Percentiles rank a stretch among this genome's conserved stretches.
These are phyloP conservation scores for Wallacemonas sp. DNA, from an alignment of 208 protist species.

Conservation along the genomic window DNA sequence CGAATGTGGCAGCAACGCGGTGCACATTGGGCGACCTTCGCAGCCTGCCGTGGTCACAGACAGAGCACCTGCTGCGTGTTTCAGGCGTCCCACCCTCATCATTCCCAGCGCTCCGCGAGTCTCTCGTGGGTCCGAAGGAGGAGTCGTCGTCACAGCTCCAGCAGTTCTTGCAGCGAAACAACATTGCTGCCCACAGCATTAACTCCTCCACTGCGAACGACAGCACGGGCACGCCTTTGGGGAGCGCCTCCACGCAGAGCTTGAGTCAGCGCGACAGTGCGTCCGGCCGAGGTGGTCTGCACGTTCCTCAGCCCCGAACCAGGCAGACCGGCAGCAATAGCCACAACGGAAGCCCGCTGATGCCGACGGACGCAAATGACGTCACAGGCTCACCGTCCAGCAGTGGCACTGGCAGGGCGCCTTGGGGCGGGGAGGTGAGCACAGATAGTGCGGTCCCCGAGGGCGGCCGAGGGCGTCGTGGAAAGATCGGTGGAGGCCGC, in stretches of 20 bases:
- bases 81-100: neutral
- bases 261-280: constrained; percentile 4
- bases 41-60: constrained; percentile 4
- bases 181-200: constrained; percentile 3
- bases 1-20: neutral
- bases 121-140: neutral
- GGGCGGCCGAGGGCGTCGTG: neutral
- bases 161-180: constrained; percentile 15
- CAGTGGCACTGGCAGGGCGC: constrained; percentile 12
- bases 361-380: constrained; percentile 14
- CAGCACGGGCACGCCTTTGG: constrained; percentile 3
- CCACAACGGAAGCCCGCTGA: constrained; percentile 27
- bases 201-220: neutral
- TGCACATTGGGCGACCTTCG: constrained; percentile 4
- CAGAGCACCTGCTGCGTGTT: constrained; percentile 6
- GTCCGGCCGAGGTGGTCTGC: constrained; percentile 21
- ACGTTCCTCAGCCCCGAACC: constrained; percentile 69
- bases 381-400: neutral
- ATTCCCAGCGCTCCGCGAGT: neutral
- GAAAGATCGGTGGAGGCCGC: neutral
- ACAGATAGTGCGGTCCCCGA: constrained; percentile 12
- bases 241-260: constrained; percentile 2
- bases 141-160: constrained; percentile 4
- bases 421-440: neutral
- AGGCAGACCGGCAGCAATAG: constrained; percentile 32